Evolutionary conservation across 495 filamentous ascomycete species (phyloP), one percentile per base, ranked within the genome.

Genomic region (Hyphodiscus hymeniophilus): DNA sequence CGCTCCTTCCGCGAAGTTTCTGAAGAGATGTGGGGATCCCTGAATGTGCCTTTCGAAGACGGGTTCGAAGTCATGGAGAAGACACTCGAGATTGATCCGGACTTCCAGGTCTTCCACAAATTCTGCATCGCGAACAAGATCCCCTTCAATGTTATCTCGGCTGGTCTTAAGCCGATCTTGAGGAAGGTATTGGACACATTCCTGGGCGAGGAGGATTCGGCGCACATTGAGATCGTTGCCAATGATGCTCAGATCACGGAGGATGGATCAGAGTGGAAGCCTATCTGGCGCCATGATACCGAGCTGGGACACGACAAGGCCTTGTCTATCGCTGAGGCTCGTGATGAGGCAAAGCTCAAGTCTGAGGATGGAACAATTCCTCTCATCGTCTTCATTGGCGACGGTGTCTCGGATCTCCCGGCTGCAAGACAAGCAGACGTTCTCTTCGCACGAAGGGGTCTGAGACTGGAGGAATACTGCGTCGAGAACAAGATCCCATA

Each of bases 391-490:
- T 89, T 88, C 61, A 85, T 87, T 52, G 84, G 85, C 42, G 85
- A 88, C 61, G 85, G 85, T 2, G 81, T 89, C 13, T 85, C 81
- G 6, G 84, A 87, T 55, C 75, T 88, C 7, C 73, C 84, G 0
- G 84, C 84, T 13, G 82, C 84, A 0, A 71, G 79, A 28, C 75
- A 89, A 52, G 84, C 84, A 10, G 85, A 88, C 59, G 81, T 89
- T 0, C 74, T 89, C 24, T 89, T 89, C 54, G 83, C 84, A 3
- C 72, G 83, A 1, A 71, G 72, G 20, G 82, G 83, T 4, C 65
- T 88, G n/a, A 63, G 77, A 1, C 68, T 86, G 2, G 84, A 87
- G 60, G 77, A 84, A 59, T 81, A 85, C 63, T 88, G 84, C 60
- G 58, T 69, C 18, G 80, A 85, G 51, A 68, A 84, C 59, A 66